Evolutionary conservation across 176 grass and related monocot genomes (phyloP).

Genomic region (Cocos nucifera): DNA sequence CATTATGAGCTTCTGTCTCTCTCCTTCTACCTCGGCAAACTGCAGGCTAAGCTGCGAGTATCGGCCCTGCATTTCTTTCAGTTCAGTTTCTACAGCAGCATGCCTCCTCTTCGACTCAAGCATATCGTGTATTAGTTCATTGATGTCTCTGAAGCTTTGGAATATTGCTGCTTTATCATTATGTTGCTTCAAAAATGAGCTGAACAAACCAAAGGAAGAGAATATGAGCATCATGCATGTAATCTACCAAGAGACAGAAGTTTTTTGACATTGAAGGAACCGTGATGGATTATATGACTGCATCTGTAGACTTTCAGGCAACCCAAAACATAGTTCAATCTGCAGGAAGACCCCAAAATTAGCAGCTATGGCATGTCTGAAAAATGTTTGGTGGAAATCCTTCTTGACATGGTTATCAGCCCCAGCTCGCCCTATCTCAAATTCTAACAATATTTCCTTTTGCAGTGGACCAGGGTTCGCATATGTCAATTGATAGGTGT

Average conservation of each 20-base stretch:
- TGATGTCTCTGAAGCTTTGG: slow-evolving; percentile 95
- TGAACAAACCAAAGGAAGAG: slow-evolving; percentile 20
- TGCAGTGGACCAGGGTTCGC: too few relatives aligned
- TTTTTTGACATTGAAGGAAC: too few relatives aligned
- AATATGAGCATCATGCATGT: not conserved
- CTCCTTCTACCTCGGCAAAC: slow-evolving; percentile 85
- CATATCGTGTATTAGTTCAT: slow-evolving; percentile 91
- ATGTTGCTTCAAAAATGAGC: slow-evolving; percentile 94
- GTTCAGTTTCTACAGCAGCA: slow-evolving; percentile 49
- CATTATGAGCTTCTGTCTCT: slow-evolving; percentile 80
- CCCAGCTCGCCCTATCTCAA: too few relatives aligned
- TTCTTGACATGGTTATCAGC: too few relatives aligned
- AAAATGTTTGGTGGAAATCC: too few relatives aligned
- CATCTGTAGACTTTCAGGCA: too few relatives aligned
- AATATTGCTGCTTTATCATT: slow-evolving; percentile 72
- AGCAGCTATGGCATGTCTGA: too few relatives aligned
- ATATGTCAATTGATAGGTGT: too few relatives aligned
- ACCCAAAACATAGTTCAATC: too few relatives aligned
- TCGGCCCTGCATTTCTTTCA: slow-evolving; percentile 80
- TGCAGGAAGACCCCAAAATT: too few relatives aligned
- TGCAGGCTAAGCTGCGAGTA: slow-evolving; percentile 94
- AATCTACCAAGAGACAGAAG: not conserved
- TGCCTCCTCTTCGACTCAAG: slow-evolving; percentile 73
- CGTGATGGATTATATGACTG: too few relatives aligned
- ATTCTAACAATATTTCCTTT: too few relatives aligned